These are phyloP conservation scores for Fusarium sp. DNA, from an alignment of 2,329 filamentous ascomycete species.

Conservation along the genomic window DNA sequence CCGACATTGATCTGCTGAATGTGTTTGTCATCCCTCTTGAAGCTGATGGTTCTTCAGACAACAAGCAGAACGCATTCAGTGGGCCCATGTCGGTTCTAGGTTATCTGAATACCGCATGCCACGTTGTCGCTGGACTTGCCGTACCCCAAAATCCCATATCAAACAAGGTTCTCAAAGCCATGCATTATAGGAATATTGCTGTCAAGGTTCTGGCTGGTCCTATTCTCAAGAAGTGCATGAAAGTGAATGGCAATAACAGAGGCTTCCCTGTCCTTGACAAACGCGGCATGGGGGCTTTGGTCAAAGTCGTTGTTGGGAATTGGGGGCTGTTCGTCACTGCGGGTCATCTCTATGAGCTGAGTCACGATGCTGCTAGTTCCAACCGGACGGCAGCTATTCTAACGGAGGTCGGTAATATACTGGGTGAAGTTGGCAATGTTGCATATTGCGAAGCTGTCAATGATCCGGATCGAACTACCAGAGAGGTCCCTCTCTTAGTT, in stretches of 20 bases:
- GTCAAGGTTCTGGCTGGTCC: rapidly evolving
- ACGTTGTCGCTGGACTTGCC: rapidly evolving
- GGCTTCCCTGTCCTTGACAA: neutral
- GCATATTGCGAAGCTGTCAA: neutral
- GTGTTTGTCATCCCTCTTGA: neutral
- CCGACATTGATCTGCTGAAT: neutral
- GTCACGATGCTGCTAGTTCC: rapidly evolving
- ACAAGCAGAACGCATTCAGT: rapidly evolving
- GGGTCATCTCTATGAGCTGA: neutral
- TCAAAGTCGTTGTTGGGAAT: rapidly evolving
- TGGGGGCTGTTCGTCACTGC: neutral
- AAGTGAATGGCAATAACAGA: too few relatives aligned
- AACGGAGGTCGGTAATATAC: neutral
- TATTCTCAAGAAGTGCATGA: neutral
- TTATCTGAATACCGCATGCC: rapidly evolving
- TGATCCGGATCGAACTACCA: neutral
- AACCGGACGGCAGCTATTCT: neutral
- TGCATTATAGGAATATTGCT: neutral
- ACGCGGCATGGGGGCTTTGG: neutral
- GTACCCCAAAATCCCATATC: rapidly evolving
- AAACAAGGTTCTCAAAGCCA: neutral
- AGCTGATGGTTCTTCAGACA: neutral
- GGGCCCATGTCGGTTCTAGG: rapidly evolving
- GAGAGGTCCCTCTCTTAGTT: neutral
- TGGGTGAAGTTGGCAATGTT: neutral